Base-by-base conservation (phyloP, 805 yeast species). In the Yamadazyma endophytica region DNA sequence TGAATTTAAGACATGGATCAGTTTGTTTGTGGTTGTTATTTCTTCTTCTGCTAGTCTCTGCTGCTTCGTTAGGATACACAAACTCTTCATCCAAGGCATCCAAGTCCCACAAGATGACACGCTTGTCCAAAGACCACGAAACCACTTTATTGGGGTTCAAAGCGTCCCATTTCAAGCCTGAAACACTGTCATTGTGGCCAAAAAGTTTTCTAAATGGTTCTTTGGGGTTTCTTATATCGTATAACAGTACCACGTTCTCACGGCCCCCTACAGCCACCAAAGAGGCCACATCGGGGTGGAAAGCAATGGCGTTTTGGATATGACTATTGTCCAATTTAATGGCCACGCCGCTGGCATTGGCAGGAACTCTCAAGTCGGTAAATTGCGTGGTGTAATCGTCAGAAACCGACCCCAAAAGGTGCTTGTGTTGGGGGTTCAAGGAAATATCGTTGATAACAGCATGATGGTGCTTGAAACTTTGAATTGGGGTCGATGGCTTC, bases 61-160 rank as follows among this genome's bases (percentile, higher is more conserved):
- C 28, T 3, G 50, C 57, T 9, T 37, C 36, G 5, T 39, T 39
- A 1, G 68, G 67, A 27, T 62, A 58, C 2, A 49, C 26, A 40
- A 71, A 75, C 20, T 75, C 81, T 33, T 76, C 77, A 18, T 68
- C 74, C 35, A 82, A 55, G 37, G 68, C 66, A 35, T 66, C 62
- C 40, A 87, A 62, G 46, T 87, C 87, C 96, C 96, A 87, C 18
- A 79, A 49, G 28, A 79, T 61, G 9, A 82, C 79, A 38, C 90
- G 65, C 39, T 83, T 75, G 53, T 87, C 96, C 29, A 64, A 55
- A 9, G 77, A 73, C 64, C 68, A 59, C 1, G 85, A 73, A 8
- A 81, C 71, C 30, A 86, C 64, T 13, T 64, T 57, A 28, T 68
- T 61, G 14, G 78, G 75, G 20, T 55, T 54, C 3, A 72, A 67